Base-by-base conservation (phyloP, 495 filamentous ascomycete species). In the Trichoderma erinaceum region DNA sequence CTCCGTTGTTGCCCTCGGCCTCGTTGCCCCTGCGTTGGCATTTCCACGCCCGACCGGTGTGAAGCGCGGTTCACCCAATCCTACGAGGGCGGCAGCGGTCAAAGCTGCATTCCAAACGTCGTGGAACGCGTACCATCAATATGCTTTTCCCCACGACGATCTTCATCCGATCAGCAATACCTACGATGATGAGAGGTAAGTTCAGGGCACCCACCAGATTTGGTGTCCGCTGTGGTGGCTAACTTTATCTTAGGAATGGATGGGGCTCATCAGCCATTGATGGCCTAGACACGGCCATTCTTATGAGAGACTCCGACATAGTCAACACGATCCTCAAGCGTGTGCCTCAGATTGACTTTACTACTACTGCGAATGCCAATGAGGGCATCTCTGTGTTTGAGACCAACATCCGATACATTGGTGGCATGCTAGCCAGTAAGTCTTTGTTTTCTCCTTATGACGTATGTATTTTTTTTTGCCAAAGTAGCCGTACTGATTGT, bases 181-280 rank as follows among this genome's bases (percentile, higher is more conserved):
- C 3, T 88, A 78, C 58, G 80, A 79, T 15, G 87, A 96, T 72
- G 90, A 91, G 44, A 84, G 90, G 90, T 92, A 77, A 71, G 81
- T 67, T 63, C 18, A 16, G 18, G 4, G 18, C 43, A 2, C 43
- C 18, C 43, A 5, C 43, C 2, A 46, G 12, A 18, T 4, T 16
- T 44, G 64, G n/a, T 23, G 46, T 29, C 43, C 48, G 8, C 43
- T 23, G 21, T 41, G 21, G 21, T 13, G 56, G 27, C 61, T 35
- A 18, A 41, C 61, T 35, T 35, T 32, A 21, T 18, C 50, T 6
- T 43, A 92, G 92, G 68, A 95, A 94, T 73, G 89, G 88, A 69
- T 97, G 92, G 92, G 92, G 92, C 13, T 92, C 92, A 52, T 90
- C 85, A 50, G 90, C 92, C 7, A 84, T 95, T 16, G 92, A 97